phyloP scores from a whole-genome alignment of 139 green algal species.

The Micractinium sp. region DNA sequence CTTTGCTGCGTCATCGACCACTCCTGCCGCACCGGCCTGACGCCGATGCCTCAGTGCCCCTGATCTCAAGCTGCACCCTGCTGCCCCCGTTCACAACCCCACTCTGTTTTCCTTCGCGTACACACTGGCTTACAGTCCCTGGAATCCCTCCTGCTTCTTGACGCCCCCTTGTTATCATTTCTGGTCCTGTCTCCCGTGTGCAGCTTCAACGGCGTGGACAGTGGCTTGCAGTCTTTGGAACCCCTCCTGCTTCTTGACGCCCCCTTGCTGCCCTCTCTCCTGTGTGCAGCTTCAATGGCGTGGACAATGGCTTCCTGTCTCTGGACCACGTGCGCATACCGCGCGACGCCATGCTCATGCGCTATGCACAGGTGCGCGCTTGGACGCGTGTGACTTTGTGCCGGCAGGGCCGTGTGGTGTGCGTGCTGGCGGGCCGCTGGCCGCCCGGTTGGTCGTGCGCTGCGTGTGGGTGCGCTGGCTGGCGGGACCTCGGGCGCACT shows the following conservation, averaged over 20 bases:
- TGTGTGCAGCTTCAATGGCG: constrained; percentile 71
- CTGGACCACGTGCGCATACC: constrained; percentile 81
- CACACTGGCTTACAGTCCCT: constrained; percentile 90
- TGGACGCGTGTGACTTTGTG: background rate
- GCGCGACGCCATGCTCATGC: constrained; percentile 88
- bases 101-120: too few species aligned
- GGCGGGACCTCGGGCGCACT: too few species aligned
- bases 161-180: background rate
- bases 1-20: too few species aligned
- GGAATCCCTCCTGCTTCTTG: constrained; percentile 30
- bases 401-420: background rate
- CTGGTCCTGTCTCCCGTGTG: background rate
- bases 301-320: constrained; percentile 91
- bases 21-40: too few species aligned
- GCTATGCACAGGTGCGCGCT: constrained; percentile 66
- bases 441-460: too few species aligned
- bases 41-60: too few species aligned
- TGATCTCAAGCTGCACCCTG: too few species aligned
- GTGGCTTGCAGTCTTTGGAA: constrained; percentile 85
- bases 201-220: constrained; percentile 87
- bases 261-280: background rate
- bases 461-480: too few species aligned
- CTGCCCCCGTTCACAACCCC: too few species aligned
- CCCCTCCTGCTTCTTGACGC: background rate
- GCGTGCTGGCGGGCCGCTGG: too few species aligned